Evolutionary conservation across 257 asterid genomes (phyloP).

Genomic region (Solanum chiquidenum): DNA sequence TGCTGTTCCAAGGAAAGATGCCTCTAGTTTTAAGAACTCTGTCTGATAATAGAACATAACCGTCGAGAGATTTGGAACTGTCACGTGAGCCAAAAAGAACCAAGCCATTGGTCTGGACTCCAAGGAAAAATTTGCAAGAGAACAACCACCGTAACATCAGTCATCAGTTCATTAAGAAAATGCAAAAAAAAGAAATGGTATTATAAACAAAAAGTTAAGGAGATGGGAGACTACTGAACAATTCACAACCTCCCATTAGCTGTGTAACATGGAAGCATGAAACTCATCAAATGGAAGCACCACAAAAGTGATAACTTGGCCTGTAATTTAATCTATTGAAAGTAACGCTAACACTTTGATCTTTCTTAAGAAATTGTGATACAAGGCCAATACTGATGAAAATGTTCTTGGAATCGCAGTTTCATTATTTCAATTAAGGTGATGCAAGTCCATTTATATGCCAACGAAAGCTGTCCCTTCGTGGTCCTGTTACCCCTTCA

Average conservation of each 20-base stretch:
- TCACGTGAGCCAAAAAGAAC: slow-evolving; percentile 88
- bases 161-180: background rate
- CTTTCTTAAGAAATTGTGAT: background rate
- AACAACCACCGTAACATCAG: slow-evolving; percentile 11
- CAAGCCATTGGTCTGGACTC: slow-evolving; percentile 84
- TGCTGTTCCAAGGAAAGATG: slow-evolving; percentile 86
- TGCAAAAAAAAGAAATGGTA: background rate
- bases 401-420: background rate
- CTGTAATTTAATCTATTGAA: background rate
- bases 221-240: background rate
- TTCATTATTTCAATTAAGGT: background rate
- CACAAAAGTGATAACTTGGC: background rate
- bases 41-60: slow-evolving; percentile 94
- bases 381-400: background rate
- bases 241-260: background rate
- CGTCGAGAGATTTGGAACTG: slow-evolving; percentile 76
- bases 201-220: background rate
- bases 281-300: background rate
- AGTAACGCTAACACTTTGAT: background rate
- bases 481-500: background rate
- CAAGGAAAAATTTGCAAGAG: slow-evolving; percentile 14
- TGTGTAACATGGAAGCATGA: background rate
- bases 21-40: slow-evolving; percentile 64
- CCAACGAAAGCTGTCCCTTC: background rate
- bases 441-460: background rate